These are phyloP conservation scores for Cylindrodendrum hubeiense DNA, from an alignment of 2,329 filamentous ascomycete genomes.

Conservation along the genomic window DNA sequence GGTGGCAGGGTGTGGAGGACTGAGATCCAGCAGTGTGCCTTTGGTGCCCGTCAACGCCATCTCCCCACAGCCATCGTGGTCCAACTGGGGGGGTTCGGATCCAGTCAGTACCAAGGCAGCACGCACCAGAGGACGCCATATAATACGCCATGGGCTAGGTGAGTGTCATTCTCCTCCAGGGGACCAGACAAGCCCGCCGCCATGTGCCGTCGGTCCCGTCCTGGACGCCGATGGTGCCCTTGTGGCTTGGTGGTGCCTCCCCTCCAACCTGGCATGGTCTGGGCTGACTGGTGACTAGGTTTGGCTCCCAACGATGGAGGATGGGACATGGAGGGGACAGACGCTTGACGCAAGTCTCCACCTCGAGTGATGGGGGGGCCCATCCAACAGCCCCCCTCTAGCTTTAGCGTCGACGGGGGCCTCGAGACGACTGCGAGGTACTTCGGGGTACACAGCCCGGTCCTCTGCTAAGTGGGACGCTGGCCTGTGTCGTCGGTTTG, in stretches of 20 bases:
- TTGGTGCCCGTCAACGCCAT: slow-evolving; percentile 39
- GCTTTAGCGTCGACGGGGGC: slow-evolving; percentile 42
- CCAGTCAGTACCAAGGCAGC: slow-evolving; percentile 8
- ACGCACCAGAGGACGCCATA: slow-evolving; percentile 1
- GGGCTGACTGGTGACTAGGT: slow-evolving; percentile 20
- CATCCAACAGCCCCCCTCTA: slow-evolving; percentile 29
- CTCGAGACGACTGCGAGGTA: slow-evolving; percentile 33
- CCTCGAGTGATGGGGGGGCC: slow-evolving; percentile 35
- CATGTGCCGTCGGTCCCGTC: slow-evolving; percentile 42
- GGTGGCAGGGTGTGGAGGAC: slow-evolving; percentile 41
- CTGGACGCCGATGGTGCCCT: slow-evolving; percentile 27
- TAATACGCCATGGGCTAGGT: slow-evolving; percentile 21
- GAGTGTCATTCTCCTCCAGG: slow-evolving; percentile 36
- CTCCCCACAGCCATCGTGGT: slow-evolving; percentile 44
- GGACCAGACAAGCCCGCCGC: slow-evolving; percentile 23
- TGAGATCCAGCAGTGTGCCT: slow-evolving; percentile 41
- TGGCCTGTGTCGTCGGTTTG: slow-evolving; percentile 31
- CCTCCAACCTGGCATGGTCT: slow-evolving; percentile 20
- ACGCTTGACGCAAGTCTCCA: slow-evolving; percentile 39
- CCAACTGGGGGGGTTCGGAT: slow-evolving; percentile 30
- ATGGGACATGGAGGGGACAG: slow-evolving; percentile 36
- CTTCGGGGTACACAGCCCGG: slow-evolving; percentile 40
- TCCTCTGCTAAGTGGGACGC: slow-evolving; percentile 36
- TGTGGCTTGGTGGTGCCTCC: slow-evolving; percentile 21
- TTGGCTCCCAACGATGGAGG: slow-evolving; percentile 36